phyloP scores from a whole-genome alignment of 768 basidiomycete species.

The Boletus huronensis region DNA sequence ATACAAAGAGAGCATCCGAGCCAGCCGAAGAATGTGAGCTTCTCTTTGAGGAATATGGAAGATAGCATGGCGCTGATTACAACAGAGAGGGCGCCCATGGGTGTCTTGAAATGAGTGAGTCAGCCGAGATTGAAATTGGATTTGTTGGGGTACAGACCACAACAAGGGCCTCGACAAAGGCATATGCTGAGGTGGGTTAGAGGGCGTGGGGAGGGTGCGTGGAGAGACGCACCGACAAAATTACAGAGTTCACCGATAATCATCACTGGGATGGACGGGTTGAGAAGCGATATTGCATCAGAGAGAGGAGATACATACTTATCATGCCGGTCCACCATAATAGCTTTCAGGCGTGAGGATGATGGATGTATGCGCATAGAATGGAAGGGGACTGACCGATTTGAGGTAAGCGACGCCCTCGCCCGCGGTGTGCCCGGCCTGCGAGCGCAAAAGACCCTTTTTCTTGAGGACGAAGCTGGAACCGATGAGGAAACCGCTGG shows the following conservation, averaged over 20 bases:
- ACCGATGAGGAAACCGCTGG: constrained; percentile 86
- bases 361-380: constrained; percentile 4
- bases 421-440: constrained; percentile 74
- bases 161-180: constrained; percentile 88
- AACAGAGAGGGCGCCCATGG: constrained; percentile 93
- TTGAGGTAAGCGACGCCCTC: constrained; percentile 95
- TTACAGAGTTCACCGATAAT: constrained; percentile 87
- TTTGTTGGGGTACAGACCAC: constrained; percentile 55
- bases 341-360: constrained; percentile 37
- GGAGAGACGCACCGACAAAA: constrained; percentile 62
- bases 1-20: constrained; percentile 90
- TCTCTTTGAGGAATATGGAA: constrained; percentile 90
- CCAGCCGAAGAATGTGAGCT: constrained; percentile 94
- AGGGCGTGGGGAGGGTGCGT: neutral
- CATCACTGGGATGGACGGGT: constrained; percentile 58
- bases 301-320: constrained; percentile 37
- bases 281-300: neutral
- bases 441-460: constrained; percentile 79
- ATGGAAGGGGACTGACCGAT: constrained; percentile 53
- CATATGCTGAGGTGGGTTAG: constrained; percentile 54
- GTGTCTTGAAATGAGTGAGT: constrained; percentile 52
- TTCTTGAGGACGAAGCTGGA: constrained; percentile 97
- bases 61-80: constrained; percentile 93
- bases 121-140: neutral
- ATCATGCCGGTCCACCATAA: constrained; percentile 96